Evolutionary conservation across 768 basidiomycete species (phyloP).

Genomic region (Lepiota brunneoincarnata): DNA sequence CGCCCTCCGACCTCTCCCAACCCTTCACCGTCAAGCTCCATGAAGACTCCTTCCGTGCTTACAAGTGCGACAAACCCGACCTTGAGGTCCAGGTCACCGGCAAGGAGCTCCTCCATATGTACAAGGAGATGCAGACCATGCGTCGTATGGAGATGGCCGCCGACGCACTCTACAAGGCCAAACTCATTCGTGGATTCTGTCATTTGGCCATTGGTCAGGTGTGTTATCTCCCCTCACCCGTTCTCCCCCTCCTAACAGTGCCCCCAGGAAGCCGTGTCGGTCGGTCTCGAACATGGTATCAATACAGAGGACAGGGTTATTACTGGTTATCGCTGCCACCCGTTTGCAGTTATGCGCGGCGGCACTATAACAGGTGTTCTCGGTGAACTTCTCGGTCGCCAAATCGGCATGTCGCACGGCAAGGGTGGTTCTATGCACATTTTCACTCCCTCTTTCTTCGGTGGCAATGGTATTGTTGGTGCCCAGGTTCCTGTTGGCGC

Average conservation of each 20-base stretch:
- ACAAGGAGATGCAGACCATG: conserved; percentile 89
- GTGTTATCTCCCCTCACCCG: conserved; percentile 13
- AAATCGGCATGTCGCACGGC: conserved; percentile 90
- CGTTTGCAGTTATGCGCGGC: conserved; percentile 93
- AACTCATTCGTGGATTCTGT: conserved; percentile 97
- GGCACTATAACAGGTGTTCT: conserved; percentile 90
- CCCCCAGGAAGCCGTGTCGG: conserved; percentile 90
- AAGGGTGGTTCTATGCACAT: conserved; percentile 99
- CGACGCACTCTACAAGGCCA: conserved; percentile 94
- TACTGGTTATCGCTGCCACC: conserved; percentile 97
- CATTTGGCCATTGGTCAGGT: conserved; percentile 98
- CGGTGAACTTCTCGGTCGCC: conserved; percentile 88
- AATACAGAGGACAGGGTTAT: conserved; percentile 85
- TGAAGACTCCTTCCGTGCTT: conserved; percentile 83
- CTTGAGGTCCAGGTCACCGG: conserved; percentile 86
- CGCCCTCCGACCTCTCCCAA: conserved; percentile 48
- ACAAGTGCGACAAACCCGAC: conserved; percentile 75
- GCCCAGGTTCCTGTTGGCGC: conserved; percentile 97
- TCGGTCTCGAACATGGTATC: conserved; percentile 90
- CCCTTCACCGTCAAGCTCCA: conserved; percentile 88
- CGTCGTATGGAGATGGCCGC: conserved; percentile 98
- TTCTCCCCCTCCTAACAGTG: conserved; percentile 1
- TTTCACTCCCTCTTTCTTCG: conserved; percentile 96
- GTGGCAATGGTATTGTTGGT: conserved; percentile 98
- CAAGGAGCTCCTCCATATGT: conserved; percentile 82